These are phyloP conservation scores for Cytospora piceicola DNA, from an alignment of 2,329 filamentous ascomycete species.

Conservation along the genomic window DNA sequence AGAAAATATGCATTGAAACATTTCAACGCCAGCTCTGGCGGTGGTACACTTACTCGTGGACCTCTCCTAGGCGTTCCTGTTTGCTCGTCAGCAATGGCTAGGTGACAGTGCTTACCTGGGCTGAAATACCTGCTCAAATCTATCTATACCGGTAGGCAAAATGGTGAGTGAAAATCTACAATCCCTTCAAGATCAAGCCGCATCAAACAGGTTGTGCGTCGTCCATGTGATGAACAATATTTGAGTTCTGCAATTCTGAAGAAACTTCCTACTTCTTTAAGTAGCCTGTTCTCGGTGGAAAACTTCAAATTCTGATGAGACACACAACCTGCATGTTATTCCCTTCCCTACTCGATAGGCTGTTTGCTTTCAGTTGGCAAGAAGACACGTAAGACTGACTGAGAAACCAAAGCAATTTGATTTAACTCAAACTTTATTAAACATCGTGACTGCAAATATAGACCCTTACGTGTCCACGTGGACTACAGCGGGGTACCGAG, in stretches of 20 bases:
- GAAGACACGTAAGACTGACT: neutral
- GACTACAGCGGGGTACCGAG: conserved; percentile 48
- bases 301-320: conserved; percentile 29
- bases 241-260: conserved; percentile 34
- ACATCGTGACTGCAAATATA: neutral
- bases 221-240: conserved; percentile 31
- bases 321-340: conserved; percentile 11
- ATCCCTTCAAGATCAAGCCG: neutral
- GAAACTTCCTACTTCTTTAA: conserved; percentile 8
- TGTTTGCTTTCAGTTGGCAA: neutral
- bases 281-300: conserved; percentile 27
- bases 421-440: neutral
- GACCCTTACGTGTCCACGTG: conserved; percentile 44
- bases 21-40: no score
- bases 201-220: conserved; percentile 16
- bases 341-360: no score
- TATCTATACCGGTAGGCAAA: neutral
- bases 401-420: neutral
- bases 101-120: neutral
- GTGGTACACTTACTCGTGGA: no score
- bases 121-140: neutral
- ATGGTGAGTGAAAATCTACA: conserved; percentile 2
- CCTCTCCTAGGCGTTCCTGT: no score
- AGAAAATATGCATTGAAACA: no score
- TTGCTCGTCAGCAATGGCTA: no score